Evolutionary conservation across 1,284 basidiomycete species (phyloP).

Genomic region (Ustilago lituana): DNA sequence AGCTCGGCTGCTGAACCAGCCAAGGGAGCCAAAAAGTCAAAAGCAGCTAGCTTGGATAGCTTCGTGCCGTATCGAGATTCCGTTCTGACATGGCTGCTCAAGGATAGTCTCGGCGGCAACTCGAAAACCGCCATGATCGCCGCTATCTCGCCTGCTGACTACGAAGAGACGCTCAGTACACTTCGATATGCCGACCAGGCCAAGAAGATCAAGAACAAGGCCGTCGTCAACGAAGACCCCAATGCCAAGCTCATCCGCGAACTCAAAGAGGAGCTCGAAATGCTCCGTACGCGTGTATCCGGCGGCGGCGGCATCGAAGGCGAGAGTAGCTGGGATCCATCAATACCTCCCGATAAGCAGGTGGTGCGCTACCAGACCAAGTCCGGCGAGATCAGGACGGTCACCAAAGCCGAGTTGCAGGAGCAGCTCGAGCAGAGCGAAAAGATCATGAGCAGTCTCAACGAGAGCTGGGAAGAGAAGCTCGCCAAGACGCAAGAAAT

Average conservation of each 20-base stretch:
- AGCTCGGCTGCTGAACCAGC: slow-evolving; percentile 37
- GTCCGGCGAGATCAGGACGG: slow-evolving; percentile 90
- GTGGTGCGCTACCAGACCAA: slow-evolving; percentile 93
- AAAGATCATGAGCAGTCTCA: slow-evolving; percentile 94
- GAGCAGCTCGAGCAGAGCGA: slow-evolving; percentile 96
- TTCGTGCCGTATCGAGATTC: slow-evolving; percentile 64
- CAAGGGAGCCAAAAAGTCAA: slow-evolving; percentile 51
- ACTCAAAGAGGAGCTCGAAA: slow-evolving; percentile 94
- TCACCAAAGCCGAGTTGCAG: slow-evolving; percentile 94
- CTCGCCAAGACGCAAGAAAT: slow-evolving; percentile 89
- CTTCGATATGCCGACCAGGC: slow-evolving; percentile 93
- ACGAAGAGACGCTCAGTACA: slow-evolving; percentile 95
- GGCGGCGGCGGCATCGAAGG: slow-evolving; percentile 51
- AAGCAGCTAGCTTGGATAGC: slow-evolving; percentile 46
- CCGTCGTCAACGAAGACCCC: slow-evolving; percentile 97
- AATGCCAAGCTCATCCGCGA: slow-evolving; percentile 98
- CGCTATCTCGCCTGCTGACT: slow-evolving; percentile 95
- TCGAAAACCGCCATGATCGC: slow-evolving; percentile 76
- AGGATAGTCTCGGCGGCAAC: slow-evolving; percentile 65
- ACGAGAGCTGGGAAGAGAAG: slow-evolving; percentile 99
- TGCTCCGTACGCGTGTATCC: slow-evolving; percentile 61
- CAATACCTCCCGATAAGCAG: slow-evolving; percentile 90
- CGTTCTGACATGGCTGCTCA: slow-evolving; percentile 68
- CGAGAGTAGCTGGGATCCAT: slow-evolving; percentile 86
- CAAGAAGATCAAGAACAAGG: slow-evolving; percentile 99